Evolutionary conservation across 1,284 basidiomycete species (phyloP).

Genomic region (Tetrapyrgos nigripes): DNA sequence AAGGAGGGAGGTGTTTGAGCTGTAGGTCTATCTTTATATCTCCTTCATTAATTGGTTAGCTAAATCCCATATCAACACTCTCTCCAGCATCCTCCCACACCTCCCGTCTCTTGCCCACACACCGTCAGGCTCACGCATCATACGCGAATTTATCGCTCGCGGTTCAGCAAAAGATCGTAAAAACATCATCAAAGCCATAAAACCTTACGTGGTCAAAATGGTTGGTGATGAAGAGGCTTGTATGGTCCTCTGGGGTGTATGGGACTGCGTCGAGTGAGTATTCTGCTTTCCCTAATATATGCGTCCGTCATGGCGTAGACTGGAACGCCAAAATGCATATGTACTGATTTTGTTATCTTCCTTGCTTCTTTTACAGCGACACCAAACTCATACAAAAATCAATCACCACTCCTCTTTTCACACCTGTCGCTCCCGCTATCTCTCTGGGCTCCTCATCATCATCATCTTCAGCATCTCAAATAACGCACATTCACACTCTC

Average conservation of each 20-base stretch:
- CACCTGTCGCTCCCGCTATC: not conserved
- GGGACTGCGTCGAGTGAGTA: slow-evolving; percentile 85
- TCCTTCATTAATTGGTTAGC: not conserved
- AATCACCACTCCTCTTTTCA: slow-evolving; percentile 49
- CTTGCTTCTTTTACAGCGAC: slow-evolving; percentile 56
- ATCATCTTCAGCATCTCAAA: slow-evolving; percentile 54
- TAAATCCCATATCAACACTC: slow-evolving; percentile 32
- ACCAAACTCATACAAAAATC: slow-evolving; percentile 87
- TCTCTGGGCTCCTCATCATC: slow-evolving; percentile 63
- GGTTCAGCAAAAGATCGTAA: slow-evolving; percentile 91
- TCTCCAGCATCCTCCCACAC: slow-evolving; percentile 31
- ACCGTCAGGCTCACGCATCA: slow-evolving; percentile 86
- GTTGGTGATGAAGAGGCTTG: slow-evolving; percentile 88
- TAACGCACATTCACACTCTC: slow-evolving; percentile 45
- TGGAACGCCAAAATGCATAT: not conserved
- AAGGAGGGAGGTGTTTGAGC: slow-evolving; percentile 72
- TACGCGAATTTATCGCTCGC: slow-evolving; percentile 81
- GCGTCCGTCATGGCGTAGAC: not conserved
- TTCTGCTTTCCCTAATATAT: not conserved
- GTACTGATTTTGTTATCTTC: slow-evolving; percentile 4
- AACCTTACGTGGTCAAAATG: slow-evolving; percentile 87
- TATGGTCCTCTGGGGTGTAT: slow-evolving; percentile 84
- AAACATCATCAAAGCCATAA: slow-evolving; percentile 84
- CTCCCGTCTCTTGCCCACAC: slow-evolving; percentile 93
- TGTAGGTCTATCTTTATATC: slow-evolving; percentile 39